A percentile compares a stretch with the other conserved stretches of the same genome.
phyloP scores from a whole-genome alignment of 306 rosid genomes.

The Sophora flavescens region DNA sequence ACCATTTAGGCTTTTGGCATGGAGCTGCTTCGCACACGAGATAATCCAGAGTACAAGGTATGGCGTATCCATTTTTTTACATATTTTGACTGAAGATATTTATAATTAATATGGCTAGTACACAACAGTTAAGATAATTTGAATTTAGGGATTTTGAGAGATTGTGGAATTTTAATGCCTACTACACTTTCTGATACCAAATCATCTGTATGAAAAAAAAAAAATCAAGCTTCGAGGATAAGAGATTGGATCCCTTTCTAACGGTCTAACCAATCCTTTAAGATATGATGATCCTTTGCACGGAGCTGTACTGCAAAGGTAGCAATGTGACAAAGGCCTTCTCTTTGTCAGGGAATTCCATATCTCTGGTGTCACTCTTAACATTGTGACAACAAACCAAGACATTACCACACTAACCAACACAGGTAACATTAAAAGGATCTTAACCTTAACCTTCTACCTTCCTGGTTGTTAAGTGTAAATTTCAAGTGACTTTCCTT shows the following conservation, averaged over 20 bases:
- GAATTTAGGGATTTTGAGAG: constrained; percentile 17
- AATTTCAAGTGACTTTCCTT: no score
- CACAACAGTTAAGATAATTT: neutral
- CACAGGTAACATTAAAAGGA: neutral
- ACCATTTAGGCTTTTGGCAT: constrained; percentile 85
- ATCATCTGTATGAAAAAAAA: constrained; percentile 24
- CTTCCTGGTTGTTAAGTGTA: neutral
- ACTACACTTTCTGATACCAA: constrained; percentile 5
- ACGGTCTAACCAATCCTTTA: constrained; percentile 29
- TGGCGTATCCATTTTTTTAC: constrained; percentile 29
- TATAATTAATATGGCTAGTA: constrained; percentile 23
- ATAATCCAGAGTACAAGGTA: constrained; percentile 97
- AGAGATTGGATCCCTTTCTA: constrained; percentile 2
- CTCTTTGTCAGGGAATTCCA: neutral
- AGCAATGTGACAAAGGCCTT: no score
- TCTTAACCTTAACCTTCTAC: neutral
- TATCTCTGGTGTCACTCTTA: neutral
- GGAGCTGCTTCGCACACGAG: constrained; percentile 93
- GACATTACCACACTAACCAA: neutral
- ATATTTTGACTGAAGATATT: constrained; percentile 17
- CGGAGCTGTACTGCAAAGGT: constrained; percentile 14
- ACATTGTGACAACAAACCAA: neutral
- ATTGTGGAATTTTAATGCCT: constrained; percentile 30
- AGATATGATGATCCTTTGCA: constrained; percentile 4
- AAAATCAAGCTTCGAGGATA: constrained; percentile 32